These are phyloP conservation scores for Nemophila menziesii DNA, from an alignment of 257 asterid species.

Conservation along the genomic window DNA sequence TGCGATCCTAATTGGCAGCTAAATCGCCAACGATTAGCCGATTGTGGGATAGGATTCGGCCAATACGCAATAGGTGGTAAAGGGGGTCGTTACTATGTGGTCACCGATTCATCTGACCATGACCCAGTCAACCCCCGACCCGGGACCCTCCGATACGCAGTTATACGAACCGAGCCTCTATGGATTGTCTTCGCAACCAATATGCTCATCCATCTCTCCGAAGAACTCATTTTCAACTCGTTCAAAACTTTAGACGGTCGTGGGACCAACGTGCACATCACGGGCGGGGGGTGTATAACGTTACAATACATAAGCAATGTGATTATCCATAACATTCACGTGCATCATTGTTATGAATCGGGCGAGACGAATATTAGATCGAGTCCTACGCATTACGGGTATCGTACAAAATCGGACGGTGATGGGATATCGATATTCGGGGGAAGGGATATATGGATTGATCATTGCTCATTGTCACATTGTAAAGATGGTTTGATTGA, in stretches of 20 bases:
- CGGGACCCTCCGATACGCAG: slow-evolving; percentile 58
- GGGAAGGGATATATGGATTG: slow-evolving; percentile 53
- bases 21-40: slow-evolving; percentile 58
- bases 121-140: slow-evolving; percentile 50
- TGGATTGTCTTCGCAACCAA: slow-evolving; percentile 60
- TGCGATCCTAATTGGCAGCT: slow-evolving; percentile 61
- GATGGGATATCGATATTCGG: slow-evolving; percentile 68
- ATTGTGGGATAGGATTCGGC: slow-evolving; percentile 62
- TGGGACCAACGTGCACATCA: slow-evolving; percentile 42
- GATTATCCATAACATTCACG: slow-evolving; percentile 58
- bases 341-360: slow-evolving; percentile 48
- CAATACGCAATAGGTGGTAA: slow-evolving; percentile 68
- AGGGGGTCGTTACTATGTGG: slow-evolving; percentile 59
- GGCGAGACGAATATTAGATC: slow-evolving; percentile 57
- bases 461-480: slow-evolving; percentile 53
- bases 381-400: slow-evolving; percentile 62
- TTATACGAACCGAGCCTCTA: slow-evolving; percentile 58
- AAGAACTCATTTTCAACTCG: slow-evolving; percentile 66
- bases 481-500: slow-evolving; percentile 69
- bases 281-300: slow-evolving; percentile 66
- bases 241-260: slow-evolving; percentile 65
- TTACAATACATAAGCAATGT: slow-evolving; percentile 44
- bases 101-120: slow-evolving; percentile 55
- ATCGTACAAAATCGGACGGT: slow-evolving; percentile 47
- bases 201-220: slow-evolving; percentile 47